A percentile compares a stretch with the other conserved stretches of the same genome.
These are phyloP conservation scores for Metschnikowia drakensbergensis DNA, from an alignment of 805 yeast species.

Conservation along the genomic window DNA sequence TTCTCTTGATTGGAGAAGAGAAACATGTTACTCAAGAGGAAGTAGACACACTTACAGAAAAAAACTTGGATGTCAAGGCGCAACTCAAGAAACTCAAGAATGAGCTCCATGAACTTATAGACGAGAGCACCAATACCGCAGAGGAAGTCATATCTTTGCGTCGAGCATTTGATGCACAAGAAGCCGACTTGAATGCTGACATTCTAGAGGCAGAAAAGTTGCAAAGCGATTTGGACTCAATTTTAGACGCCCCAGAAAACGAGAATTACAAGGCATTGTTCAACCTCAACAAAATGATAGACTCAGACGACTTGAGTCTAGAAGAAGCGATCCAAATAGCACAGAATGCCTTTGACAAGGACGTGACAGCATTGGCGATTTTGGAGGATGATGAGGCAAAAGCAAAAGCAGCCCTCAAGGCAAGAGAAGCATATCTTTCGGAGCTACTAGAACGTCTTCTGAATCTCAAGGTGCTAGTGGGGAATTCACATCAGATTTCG, in stretches of 20 bases:
- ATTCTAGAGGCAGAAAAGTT: slow-evolving; percentile 22
- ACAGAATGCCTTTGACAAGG: slow-evolving; percentile 10
- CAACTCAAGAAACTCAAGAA: slow-evolving; percentile 25
- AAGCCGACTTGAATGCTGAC: slow-evolving; percentile 24
- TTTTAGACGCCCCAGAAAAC: slow-evolving; percentile 14
- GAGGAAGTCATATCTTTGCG: slow-evolving; percentile 25
- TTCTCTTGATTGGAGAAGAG: slow-evolving; percentile 36
- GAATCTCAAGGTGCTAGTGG: slow-evolving; percentile 1
- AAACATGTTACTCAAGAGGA: slow-evolving; percentile 32
- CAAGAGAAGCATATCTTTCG: background rate
- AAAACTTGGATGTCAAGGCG: slow-evolving; percentile 22
- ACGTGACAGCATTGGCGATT: slow-evolving; percentile 3
- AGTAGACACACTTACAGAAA: slow-evolving; percentile 24
- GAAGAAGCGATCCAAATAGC: slow-evolving; percentile 16
- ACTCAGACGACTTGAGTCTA: slow-evolving; percentile 14
- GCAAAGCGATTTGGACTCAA: slow-evolving; percentile 16
- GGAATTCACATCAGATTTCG: background rate
- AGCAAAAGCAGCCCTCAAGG: slow-evolving; percentile 3
- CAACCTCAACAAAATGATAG: slow-evolving; percentile 14
- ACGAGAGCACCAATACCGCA: slow-evolving; percentile 26
- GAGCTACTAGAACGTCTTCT: slow-evolving; percentile 8
- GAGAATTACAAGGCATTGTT: slow-evolving; percentile 14
- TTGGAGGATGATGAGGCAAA: slow-evolving; percentile 4
- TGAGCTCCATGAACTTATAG: slow-evolving; percentile 25
- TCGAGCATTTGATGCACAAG: slow-evolving; percentile 22